Conservation (phyloP, 257 asterid species). For the Rhazya stricta region DNA sequence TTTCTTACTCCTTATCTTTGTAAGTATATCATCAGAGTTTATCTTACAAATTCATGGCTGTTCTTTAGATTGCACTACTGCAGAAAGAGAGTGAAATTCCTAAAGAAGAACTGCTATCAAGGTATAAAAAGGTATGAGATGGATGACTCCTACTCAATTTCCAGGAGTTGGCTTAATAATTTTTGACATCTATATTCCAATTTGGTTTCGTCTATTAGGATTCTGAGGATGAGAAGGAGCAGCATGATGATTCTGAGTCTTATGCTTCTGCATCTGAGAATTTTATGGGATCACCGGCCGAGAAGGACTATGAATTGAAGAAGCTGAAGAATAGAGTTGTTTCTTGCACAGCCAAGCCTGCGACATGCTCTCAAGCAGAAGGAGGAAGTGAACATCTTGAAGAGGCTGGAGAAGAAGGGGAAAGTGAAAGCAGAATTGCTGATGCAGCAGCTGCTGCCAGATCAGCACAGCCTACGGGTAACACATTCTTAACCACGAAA, state of each 20-base stretch:
- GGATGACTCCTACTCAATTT: conserved; percentile 18
- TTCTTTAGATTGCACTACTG: conserved; percentile 73
- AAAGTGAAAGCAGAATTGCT: conserved; percentile 68
- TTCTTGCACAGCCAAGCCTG: conserved; percentile 35
- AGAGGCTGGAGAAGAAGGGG: conserved; percentile 57
- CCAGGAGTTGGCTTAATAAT: conserved; percentile 16
- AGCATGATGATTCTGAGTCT: conserved; percentile 40
- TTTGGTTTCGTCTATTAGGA: conserved; percentile 39
- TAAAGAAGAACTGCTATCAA: conserved; percentile 80
- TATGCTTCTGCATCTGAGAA: conserved; percentile 61
- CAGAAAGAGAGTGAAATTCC: conserved; percentile 90
- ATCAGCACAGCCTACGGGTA: conserved; percentile 98
- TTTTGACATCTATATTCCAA: conserved; percentile 22
- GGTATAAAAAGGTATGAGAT: conserved; percentile 82
- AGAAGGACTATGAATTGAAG: conserved; percentile 34
- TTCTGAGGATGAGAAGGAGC: conserved; percentile 39
- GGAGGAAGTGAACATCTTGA: conserved; percentile 43
- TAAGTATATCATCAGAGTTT: conserved; percentile 3
- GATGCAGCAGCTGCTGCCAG: conserved; percentile 99
- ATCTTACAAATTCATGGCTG: conserved; percentile 6
- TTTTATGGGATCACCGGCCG: conserved; percentile 37
- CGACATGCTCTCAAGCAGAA: conserved; percentile 31
- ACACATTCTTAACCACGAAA: conserved; percentile 88
- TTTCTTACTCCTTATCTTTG: background rate
- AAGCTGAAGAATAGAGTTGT: conserved; percentile 28